phyloP scores from a whole-genome alignment of 2,329 filamentous ascomycete genomes.

The Lecanicillium sp. region DNA sequence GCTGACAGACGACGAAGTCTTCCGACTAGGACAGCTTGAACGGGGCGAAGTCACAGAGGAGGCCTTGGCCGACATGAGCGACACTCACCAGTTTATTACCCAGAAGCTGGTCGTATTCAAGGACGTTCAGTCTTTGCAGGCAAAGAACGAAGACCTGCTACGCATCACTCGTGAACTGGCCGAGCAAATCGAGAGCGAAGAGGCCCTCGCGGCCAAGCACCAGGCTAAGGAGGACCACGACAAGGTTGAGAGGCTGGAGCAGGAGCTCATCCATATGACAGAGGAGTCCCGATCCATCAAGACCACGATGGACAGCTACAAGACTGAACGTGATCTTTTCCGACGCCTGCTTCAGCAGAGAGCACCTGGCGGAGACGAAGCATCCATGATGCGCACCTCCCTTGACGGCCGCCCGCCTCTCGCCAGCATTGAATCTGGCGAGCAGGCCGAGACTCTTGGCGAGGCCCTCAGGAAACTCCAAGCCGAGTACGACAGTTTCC shows the following conservation, averaged over 20 bases:
- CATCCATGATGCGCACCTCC: conserved; percentile 66
- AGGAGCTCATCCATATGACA: conserved; percentile 67
- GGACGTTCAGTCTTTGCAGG: conserved; percentile 74
- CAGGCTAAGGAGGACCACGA: conserved; percentile 60
- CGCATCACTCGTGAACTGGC: conserved; percentile 78
- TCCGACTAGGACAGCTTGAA: conserved; percentile 71
- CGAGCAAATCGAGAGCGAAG: conserved; percentile 85
- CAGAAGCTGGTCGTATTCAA: conserved; percentile 87
- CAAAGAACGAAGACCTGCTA: conserved; percentile 80
- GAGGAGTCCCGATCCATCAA: conserved; percentile 81
- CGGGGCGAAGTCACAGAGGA: conserved; percentile 68
- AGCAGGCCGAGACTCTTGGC: conserved; percentile 57
- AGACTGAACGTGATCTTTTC: conserved; percentile 96
- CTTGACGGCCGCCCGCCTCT: conserved; percentile 55
- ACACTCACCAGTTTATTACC: conserved; percentile 84
- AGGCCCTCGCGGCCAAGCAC: conserved; percentile 63
- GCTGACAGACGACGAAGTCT: conserved; percentile 64
- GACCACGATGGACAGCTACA: conserved; percentile 83
- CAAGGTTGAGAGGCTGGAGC: conserved; percentile 66
- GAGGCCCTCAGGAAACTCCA: conserved; percentile 83
- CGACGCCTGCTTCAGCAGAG: conserved; percentile 81
- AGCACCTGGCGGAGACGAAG: conserved; percentile 53
- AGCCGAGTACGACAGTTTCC: conserved; percentile 81
- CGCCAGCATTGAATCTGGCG: conserved; percentile 50
- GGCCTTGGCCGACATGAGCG: conserved; percentile 66